Conservation (phyloP, 768 basidiomycete genomes). For the Leccinum olivaceopallidum region DNA sequence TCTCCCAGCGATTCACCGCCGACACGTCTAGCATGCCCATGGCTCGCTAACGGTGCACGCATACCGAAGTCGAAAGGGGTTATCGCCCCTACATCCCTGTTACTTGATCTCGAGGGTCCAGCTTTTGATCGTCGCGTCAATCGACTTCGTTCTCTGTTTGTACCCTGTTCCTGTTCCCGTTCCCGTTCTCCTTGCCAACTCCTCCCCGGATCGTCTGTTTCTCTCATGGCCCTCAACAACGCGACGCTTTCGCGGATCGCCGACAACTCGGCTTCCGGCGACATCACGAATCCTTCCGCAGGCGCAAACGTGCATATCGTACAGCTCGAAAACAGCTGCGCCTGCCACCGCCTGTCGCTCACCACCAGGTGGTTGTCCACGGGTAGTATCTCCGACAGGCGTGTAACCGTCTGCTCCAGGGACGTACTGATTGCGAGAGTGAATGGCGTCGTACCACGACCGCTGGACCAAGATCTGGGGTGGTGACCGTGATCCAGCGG, state of each 20-base stretch:
- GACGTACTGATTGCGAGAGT: slow-evolving; percentile 54
- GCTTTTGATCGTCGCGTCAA: neutral
- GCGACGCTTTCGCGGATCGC: slow-evolving; percentile 50
- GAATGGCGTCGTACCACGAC: slow-evolving; percentile 35
- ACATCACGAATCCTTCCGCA: slow-evolving; percentile 16
- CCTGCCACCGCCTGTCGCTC: slow-evolving; percentile 58
- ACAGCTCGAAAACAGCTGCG: slow-evolving; percentile 56
- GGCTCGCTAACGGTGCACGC: neutral
- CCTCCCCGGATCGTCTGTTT: slow-evolving; percentile 36
- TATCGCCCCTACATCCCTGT: neutral
- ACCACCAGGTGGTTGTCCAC: slow-evolving; percentile 45
- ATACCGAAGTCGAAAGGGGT: neutral
- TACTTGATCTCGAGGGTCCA: slow-evolving; percentile 4
- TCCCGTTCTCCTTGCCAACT: slow-evolving; percentile 4
- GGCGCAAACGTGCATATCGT: slow-evolving; percentile 58
- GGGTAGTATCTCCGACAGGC: slow-evolving; percentile 47
- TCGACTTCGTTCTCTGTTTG: neutral
- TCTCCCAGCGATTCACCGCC: slow-evolving; percentile 2
- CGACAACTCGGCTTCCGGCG: slow-evolving; percentile 24
- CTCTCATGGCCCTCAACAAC: slow-evolving; percentile 42
- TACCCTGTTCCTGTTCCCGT: neutral
- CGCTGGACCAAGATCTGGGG: neutral
- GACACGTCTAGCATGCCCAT: neutral
- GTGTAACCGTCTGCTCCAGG: slow-evolving; percentile 43
- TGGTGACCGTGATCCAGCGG: slow-evolving; percentile 38